These are phyloP conservation scores for Zygosaccharomyces pseudorouxii DNA, from an alignment of 805 yeast genomes.

Conservation along the genomic window DNA sequence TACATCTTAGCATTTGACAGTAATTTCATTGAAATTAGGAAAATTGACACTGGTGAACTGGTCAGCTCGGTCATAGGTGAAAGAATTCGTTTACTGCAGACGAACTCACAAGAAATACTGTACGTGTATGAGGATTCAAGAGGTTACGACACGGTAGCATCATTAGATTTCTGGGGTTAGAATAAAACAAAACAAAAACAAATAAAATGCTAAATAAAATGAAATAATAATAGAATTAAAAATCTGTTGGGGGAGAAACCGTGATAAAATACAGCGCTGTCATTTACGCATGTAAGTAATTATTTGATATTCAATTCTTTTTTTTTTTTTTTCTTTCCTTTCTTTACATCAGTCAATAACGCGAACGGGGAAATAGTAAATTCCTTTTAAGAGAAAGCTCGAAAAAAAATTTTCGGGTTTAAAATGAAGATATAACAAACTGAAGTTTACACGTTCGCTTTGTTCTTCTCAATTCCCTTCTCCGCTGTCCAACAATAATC, in stretches of 20 bases:
- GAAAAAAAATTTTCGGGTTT: not conserved
- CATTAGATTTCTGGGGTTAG: conserved; percentile 80
- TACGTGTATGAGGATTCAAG: conserved; percentile 88
- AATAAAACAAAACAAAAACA: not conserved
- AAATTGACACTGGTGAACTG: conserved; percentile 81
- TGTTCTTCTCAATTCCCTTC: not conserved
- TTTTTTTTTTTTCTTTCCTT: not conserved
- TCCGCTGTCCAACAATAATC: too few species aligned
- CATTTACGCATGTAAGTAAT: too few species aligned
- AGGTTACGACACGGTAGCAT: conserved; percentile 89
- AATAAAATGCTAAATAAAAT: not conserved
- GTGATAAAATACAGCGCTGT: not conserved
- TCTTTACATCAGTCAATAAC: not conserved
- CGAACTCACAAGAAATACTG: conserved; percentile 86
- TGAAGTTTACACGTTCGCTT: not conserved
- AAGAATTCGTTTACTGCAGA: conserved; percentile 81
- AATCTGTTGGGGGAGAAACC: not conserved
- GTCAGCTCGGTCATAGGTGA: conserved; percentile 89
- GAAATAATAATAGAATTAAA: not conserved
- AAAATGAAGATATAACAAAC: not conserved
- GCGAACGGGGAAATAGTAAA: not conserved
- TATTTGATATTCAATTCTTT: not conserved
- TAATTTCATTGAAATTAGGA: conserved; percentile 85
- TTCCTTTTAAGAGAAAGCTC: not conserved
- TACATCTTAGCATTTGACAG: conserved; percentile 87